Evolutionary conservation across 2,329 filamentous ascomycete genomes (phyloP), one percentile per base, ranked within the genome.

Genomic region (Sporothrix pseudoabietina): DNA sequence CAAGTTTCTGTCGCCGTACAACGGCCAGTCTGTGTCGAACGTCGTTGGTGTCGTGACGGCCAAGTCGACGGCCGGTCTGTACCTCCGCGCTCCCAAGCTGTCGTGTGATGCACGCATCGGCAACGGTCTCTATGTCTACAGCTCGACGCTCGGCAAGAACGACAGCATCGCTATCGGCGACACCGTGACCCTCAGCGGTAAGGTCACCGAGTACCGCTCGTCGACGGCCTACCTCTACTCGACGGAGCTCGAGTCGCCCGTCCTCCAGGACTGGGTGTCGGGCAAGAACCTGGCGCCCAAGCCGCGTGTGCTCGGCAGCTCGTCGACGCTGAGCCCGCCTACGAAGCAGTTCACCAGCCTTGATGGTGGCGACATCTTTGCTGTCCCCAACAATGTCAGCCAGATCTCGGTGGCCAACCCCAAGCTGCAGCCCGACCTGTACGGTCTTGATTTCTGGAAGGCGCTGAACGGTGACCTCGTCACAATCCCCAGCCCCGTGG

Each of bases 361-460:
- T 1, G 91, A 93, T 75, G 82, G 84, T n/a, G 89, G 89, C 12
- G 88, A 90, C 78, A 83, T 92, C 52, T 91, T 91, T 75, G 86
- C 82, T 1, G 82, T 91, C 4, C 91, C 91, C 12, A 91, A 91
- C 78, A 90, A 88, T 74, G 82, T 83, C 54, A 86, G 83, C 75
- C 84, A 85, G 76, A 78, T 93, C 54, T 90, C 89, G 1, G 82
- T 80, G 6, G 82, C 79, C 47, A 92, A 93, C 78, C 90, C 90
- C 0, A 82, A 82, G 16, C 84, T 93, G 54, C 80, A 90, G 74
- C 90, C 90, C 1, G 81, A 82, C 30, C 81, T 83, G 57, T 93
- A 90, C 77, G 91, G 91, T 2, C 82, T 93, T 41, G 91, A 93
- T 79, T 93, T 92, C 78, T 93, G 91, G 91, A 89, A 93, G 84